A percentile compares a stretch with the other conserved stretches of the same genome.
Evolutionary conservation across 2,329 filamentous ascomycete species (phyloP).

Genomic region (Epichloe sibirici): DNA sequence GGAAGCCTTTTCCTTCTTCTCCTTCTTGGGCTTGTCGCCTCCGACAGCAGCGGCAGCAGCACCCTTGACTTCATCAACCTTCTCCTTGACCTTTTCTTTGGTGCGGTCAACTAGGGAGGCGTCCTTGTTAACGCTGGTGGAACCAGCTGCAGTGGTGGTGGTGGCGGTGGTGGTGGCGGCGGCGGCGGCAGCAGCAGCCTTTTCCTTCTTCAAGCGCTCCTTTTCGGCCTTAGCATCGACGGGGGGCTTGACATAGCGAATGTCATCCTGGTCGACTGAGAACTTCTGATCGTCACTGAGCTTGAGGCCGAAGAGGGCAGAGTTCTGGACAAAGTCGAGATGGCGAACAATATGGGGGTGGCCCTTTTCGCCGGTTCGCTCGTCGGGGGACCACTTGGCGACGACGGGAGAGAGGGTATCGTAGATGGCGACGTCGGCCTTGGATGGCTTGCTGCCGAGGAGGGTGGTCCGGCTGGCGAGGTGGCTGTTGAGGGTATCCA

Average conservation of each 20-base stretch:
- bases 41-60: constrained; percentile 22
- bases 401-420: constrained; percentile 65
- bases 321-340: constrained; percentile 91
- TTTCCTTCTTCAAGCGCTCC: constrained; percentile 93
- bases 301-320: constrained; percentile 57
- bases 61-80: constrained; percentile 37
- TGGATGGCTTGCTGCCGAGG: constrained; percentile 78
- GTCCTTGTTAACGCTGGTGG: constrained; percentile 24
- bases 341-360: constrained; percentile 85
- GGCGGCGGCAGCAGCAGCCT: constrained; percentile 59
- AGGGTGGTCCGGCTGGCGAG: constrained; percentile 81
- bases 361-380: constrained; percentile 80
- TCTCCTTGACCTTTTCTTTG: constrained; percentile 45
- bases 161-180: constrained; percentile 31
- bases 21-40: constrained; percentile 52
- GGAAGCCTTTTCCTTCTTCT: constrained; percentile 81
- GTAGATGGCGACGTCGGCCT: constrained; percentile 78
- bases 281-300: constrained; percentile 65
- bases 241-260: constrained; percentile 79
- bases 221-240: constrained; percentile 91
- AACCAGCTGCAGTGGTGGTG: constrained; percentile 38
- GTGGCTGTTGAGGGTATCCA: constrained; percentile 74
- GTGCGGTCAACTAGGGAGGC: constrained; percentile 45
- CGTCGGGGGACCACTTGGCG: constrained; percentile 67
- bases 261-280: constrained; percentile 62